Evolutionary conservation across 2,329 filamentous ascomycete genomes (phyloP).

Genomic region (Rhinocladiella similis): DNA sequence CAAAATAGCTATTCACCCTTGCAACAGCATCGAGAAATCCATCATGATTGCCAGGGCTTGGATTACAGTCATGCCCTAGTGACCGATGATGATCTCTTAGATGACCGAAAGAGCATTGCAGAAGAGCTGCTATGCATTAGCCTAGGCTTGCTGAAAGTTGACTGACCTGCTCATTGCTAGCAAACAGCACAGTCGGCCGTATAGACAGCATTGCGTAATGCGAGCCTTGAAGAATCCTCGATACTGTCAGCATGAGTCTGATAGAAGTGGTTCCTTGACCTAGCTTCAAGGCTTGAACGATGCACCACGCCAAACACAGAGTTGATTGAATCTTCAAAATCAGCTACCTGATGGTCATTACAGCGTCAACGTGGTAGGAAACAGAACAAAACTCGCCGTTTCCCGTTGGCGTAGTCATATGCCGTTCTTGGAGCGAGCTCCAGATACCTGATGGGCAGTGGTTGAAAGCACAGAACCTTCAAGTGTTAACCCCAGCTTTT

Average conservation of each 20-base stretch:
- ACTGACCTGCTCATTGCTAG: background rate
- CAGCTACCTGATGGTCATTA: background rate
- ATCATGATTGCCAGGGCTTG: slow-evolving; percentile 9
- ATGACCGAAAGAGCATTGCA: slow-evolving; percentile 7
- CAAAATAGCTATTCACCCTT: no score
- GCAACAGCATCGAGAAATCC: background rate
- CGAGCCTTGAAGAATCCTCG: slow-evolving; percentile 6
- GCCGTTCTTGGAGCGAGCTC: no score
- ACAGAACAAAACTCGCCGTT: background rate
- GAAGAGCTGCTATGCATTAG: slow-evolving; percentile 2
- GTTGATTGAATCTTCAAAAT: slow-evolving; percentile 6
- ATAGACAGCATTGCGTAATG: slow-evolving; percentile 11
- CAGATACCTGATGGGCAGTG: background rate
- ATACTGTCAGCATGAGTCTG: background rate
- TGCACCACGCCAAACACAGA: no score
- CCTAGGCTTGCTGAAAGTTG: background rate
- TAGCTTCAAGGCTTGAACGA: no score
- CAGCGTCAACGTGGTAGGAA: no score
- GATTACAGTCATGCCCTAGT: slow-evolving; percentile 2
- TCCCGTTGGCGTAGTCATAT: no score
- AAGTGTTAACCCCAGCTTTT: background rate
- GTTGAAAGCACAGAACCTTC: background rate
- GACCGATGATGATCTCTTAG: slow-evolving; percentile 4
- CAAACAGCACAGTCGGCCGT: slow-evolving; percentile 5
- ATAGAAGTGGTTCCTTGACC: background rate